These are phyloP conservation scores for Lactarius tabidus DNA, from an alignment of 768 basidiomycete species.

Conservation along the genomic window DNA sequence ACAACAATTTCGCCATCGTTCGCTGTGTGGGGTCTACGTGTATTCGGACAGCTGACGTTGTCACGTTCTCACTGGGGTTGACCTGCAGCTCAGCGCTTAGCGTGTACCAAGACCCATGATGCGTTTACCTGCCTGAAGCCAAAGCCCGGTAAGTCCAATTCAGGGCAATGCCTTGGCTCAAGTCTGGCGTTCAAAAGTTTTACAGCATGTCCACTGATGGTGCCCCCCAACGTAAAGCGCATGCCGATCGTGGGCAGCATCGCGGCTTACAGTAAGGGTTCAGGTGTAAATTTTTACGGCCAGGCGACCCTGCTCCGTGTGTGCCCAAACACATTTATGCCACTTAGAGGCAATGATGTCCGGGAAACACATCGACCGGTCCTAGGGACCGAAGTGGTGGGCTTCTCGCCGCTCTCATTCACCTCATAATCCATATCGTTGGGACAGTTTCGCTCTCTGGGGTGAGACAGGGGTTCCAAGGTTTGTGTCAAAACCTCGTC, in stretches of 20 bases:
- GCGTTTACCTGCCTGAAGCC: not conserved
- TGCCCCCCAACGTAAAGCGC: not conserved
- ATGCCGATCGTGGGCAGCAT: constrained; percentile 2
- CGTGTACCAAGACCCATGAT: not conserved
- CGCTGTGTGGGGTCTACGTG: not conserved
- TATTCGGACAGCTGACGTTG: not conserved
- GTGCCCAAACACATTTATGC: not conserved
- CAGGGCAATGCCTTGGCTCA: not conserved
- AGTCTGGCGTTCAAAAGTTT: not conserved
- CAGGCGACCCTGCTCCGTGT: constrained; percentile 1
- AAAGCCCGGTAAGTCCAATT: not conserved
- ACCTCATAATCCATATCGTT: not conserved
- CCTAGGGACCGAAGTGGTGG: not conserved
- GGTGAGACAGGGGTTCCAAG: not conserved
- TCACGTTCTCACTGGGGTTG: not conserved
- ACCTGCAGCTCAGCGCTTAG: too few relatives aligned
- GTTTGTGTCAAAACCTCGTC: not conserved
- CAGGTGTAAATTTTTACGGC: constrained; percentile 4
- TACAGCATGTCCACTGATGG: not conserved
- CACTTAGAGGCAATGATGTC: not conserved
- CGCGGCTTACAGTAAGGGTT: constrained; percentile 2
- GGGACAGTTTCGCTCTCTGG: not conserved
- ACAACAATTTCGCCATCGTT: not conserved
- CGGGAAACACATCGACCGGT: not conserved
- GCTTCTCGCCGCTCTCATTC: not conserved